Conservation (phyloP, 345 rosid genomes). For the Orychophragmus violaceus region DNA sequence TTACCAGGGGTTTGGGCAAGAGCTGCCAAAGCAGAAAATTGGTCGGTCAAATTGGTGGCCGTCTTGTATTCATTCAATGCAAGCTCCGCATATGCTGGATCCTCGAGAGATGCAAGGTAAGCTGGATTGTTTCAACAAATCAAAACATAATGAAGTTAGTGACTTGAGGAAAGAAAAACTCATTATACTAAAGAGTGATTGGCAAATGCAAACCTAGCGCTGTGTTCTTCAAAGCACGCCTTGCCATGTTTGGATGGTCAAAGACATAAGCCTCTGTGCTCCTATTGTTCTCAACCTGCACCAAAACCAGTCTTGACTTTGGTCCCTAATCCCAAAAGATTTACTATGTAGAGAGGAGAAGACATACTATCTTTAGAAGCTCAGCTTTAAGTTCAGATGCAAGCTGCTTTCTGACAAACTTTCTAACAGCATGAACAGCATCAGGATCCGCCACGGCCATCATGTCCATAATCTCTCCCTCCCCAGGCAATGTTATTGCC, state of each 20-base stretch:
- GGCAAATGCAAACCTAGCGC: slow-evolving; percentile 58
- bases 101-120: slow-evolving; percentile 83
- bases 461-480: slow-evolving; percentile 98
- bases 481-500: slow-evolving; percentile 88
- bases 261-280: slow-evolving; percentile 71
- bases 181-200: neutral
- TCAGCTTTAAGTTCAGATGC: slow-evolving; percentile 81
- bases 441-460: slow-evolving; percentile 98
- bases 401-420: slow-evolving; percentile 78
- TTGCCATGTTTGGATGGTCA: slow-evolving; percentile 78
- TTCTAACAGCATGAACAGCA: slow-evolving; percentile 91
- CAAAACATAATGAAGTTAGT: slow-evolving; percentile 6
- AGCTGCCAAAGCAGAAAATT: slow-evolving; percentile 89
- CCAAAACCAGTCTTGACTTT: neutral
- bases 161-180: neutral
- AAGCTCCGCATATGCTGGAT: slow-evolving; percentile 46
- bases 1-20: slow-evolving; percentile 67
- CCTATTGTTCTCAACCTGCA: slow-evolving; percentile 69
- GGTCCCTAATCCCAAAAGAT: neutral
- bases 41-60: slow-evolving; percentile 93
- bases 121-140: slow-evolving; percentile 34
- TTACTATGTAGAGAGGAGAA: neutral
- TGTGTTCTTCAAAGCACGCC: slow-evolving; percentile 77
- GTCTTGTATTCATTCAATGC: slow-evolving; percentile 62
- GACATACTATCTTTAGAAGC: slow-evolving; percentile 57